Evolutionary conservation across 192 early-diverging fungal species (phyloP).

Genomic region (Coemansia sp.): DNA sequence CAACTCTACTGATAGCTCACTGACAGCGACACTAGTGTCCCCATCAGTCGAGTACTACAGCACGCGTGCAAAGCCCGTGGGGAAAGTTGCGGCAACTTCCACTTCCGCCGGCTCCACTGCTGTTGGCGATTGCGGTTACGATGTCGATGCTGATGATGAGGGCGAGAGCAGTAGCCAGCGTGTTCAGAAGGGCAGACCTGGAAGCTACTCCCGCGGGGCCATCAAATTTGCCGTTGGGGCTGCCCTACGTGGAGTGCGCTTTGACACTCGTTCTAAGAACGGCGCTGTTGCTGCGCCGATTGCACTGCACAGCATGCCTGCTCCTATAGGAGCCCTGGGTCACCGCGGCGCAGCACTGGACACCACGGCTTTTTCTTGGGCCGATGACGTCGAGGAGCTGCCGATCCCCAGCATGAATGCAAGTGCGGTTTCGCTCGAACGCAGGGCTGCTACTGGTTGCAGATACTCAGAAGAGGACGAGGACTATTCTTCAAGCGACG

Average conservation of each 20-base stretch:
- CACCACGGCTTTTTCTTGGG: conserved; percentile 48
- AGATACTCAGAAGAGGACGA: conserved; percentile 14
- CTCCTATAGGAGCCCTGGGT: conserved; percentile 21
- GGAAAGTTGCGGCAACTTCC: not conserved
- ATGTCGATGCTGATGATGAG: conserved; percentile 46
- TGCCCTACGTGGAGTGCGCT: conserved; percentile 12
- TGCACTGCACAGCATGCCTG: conserved; percentile 39
- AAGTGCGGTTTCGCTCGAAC: conserved; percentile 3
- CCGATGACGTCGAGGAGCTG: conserved; percentile 52
- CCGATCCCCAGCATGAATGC: conserved; percentile 39
- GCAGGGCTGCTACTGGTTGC: not conserved
- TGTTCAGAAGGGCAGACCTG: not conserved
- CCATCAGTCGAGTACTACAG: conserved; percentile 50
- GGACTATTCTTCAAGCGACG: conserved; percentile 46
- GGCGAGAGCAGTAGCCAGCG: conserved; percentile 22
- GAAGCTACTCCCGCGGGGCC: not conserved
- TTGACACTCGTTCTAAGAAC: conserved; percentile 2
- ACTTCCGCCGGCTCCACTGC: conserved; percentile 2
- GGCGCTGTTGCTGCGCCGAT: not conserved
- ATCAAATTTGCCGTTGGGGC: not conserved
- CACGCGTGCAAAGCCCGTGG: conserved; percentile 21
- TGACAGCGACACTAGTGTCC: conserved; percentile 47
- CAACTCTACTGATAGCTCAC: conserved; percentile 49
- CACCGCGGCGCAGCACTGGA: conserved; percentile 10
- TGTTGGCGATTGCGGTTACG: conserved; percentile 13